phyloP scores from a whole-genome alignment of 768 basidiomycete species.

The Aureoboletus auriporus region DNA sequence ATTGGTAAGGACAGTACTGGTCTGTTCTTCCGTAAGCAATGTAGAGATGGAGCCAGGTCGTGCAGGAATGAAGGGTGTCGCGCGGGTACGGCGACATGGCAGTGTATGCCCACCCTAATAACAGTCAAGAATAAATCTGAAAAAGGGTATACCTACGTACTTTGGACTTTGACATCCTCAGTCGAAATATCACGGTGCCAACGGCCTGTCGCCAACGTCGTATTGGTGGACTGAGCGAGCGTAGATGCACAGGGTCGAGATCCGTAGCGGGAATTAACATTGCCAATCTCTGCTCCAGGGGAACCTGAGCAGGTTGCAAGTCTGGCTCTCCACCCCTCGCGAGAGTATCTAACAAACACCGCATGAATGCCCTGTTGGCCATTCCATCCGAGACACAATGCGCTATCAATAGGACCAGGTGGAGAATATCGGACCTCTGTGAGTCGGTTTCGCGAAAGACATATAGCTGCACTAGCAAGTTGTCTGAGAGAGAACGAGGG shows the following conservation, averaged over 20 bases:
- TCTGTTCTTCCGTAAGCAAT: slow-evolving; percentile 29
- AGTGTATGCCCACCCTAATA: slow-evolving; percentile 55
- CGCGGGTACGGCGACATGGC: slow-evolving; percentile 38
- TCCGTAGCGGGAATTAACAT: slow-evolving; percentile 31
- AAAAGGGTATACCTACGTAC: slow-evolving; percentile 28
- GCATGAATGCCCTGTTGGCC: slow-evolving; percentile 38
- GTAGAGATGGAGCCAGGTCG: slow-evolving; percentile 23
- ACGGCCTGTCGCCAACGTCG: slow-evolving; percentile 46
- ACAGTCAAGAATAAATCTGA: not conserved
- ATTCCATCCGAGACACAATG: slow-evolving; percentile 53
- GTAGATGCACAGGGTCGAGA: slow-evolving; percentile 30
- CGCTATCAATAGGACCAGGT: slow-evolving; percentile 42
- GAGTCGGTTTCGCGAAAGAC: slow-evolving; percentile 33
- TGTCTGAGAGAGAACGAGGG: slow-evolving; percentile 36
- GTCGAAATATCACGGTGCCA: slow-evolving; percentile 33
- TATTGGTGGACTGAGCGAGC: slow-evolving; percentile 31
- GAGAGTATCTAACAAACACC: slow-evolving; percentile 44
- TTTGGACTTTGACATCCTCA: slow-evolving; percentile 28
- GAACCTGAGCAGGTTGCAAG: slow-evolving; percentile 10
- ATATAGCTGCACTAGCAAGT: slow-evolving; percentile 39
- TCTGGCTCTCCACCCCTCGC: not conserved
- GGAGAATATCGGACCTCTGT: slow-evolving; percentile 33
- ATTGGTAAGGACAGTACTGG: slow-evolving; percentile 29
- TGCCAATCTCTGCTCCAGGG: slow-evolving; percentile 37
- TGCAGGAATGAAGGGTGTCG: slow-evolving; percentile 37